Percentiles rank a stretch among this genome's conserved stretches.
phyloP scores from a whole-genome alignment of 495 filamentous ascomycete genomes.

The Xeromyces bisporus region DNA sequence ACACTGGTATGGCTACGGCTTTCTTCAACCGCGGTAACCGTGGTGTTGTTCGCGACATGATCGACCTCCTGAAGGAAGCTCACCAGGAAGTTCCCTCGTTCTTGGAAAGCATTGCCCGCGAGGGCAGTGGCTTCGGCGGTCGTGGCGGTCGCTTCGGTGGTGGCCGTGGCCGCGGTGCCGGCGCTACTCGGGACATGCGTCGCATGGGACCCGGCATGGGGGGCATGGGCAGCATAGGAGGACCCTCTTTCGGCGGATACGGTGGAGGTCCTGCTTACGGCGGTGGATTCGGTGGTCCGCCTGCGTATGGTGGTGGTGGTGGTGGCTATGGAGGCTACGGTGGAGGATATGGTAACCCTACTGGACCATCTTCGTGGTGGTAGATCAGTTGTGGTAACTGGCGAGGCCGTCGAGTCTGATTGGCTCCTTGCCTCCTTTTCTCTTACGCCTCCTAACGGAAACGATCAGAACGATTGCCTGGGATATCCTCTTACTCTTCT shows the following conservation, averaged over 20 bases:
- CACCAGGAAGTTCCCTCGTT: constrained; percentile 91
- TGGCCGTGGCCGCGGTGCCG: constrained; percentile 44
- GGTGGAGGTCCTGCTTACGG: constrained; percentile 34
- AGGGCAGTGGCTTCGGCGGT: constrained; percentile 65
- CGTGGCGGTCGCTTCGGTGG: constrained; percentile 55
- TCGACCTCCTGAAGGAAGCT: constrained; percentile 93
- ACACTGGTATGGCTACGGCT: constrained; percentile 93
- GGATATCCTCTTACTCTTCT: constrained; percentile 26
- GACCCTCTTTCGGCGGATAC: constrained; percentile 30
- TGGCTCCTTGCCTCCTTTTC: constrained; percentile 27
- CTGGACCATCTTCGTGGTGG: constrained; percentile 87
- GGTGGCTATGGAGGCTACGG: constrained; percentile 30
- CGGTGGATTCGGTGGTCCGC: constrained; percentile 32
- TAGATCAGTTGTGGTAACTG: constrained; percentile 44
- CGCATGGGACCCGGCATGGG: constrained; percentile 31
- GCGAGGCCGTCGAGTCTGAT: constrained; percentile 31
- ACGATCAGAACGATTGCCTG: constrained; percentile 33
- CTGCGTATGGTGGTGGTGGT: constrained; percentile 14
- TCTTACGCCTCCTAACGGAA: constrained; percentile 23
- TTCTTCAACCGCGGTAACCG: constrained; percentile 99
- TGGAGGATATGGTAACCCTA: constrained; percentile 62
- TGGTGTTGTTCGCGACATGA: constrained; percentile 84
- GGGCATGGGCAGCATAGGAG: too few relatives aligned
- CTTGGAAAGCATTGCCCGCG: constrained; percentile 90
- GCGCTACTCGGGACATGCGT: constrained; percentile 78